Conservation (phyloP, 495 filamentous ascomycete genomes). For the Talaromyces liani region DNA sequence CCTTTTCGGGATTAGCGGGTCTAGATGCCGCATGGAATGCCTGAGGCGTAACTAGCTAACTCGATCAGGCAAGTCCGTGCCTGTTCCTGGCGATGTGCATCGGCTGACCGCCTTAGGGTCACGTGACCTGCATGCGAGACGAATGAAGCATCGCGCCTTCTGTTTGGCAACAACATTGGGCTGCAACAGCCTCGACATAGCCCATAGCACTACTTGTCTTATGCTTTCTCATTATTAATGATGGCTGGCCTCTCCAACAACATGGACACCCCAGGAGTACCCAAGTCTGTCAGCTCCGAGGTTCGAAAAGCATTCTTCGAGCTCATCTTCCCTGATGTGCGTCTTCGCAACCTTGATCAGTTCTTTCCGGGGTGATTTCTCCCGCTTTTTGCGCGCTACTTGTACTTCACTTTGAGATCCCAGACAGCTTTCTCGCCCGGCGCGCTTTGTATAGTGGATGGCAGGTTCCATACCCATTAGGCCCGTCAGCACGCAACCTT, state of each 20-base stretch:
- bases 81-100: constrained; percentile 3
- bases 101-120: background rate
- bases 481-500: background rate
- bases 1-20: background rate
- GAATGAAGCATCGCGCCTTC: constrained; percentile 3
- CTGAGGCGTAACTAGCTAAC: background rate
- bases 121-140: constrained; percentile 1
- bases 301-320: background rate
- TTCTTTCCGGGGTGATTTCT: background rate
- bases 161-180: constrained; percentile 11
- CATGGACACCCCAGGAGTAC: background rate
- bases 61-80: background rate
- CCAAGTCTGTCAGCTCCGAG: background rate
- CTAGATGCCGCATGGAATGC: background rate
- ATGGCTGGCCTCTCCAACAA: background rate
- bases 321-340: background rate
- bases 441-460: background rate
- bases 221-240: background rate
- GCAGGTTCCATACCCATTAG: background rate
- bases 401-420: background rate
- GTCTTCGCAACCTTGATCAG: background rate
- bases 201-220: background rate
- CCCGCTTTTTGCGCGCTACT: background rate
- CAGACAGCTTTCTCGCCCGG: background rate
- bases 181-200: constrained; percentile 12